Evolutionary conservation across 345 rosid species (phyloP).

Genomic region (Leavenworthia alabamica): DNA sequence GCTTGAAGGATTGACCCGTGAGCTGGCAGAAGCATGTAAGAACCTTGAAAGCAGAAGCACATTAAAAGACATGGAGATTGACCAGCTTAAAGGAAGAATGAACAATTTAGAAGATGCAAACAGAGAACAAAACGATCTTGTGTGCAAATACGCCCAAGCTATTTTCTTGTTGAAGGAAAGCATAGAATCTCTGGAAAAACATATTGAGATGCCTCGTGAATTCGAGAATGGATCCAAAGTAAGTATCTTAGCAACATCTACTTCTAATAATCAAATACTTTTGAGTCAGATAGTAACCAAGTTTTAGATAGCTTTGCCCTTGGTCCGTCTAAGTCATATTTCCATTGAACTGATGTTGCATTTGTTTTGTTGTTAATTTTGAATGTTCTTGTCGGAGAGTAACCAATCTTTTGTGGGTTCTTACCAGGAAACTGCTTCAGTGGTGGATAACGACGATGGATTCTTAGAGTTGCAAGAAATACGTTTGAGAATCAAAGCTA

Average conservation of each 20-base stretch:
- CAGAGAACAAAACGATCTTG: constrained; percentile 46
- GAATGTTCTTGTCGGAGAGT: neutral
- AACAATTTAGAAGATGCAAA: constrained; percentile 49
- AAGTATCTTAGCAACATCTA: constrained; percentile 15
- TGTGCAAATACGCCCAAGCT: constrained; percentile 49
- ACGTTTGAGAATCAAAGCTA: constrained; percentile 53
- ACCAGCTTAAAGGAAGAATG: constrained; percentile 50
- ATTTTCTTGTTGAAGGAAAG: constrained; percentile 50
- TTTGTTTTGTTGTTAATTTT: neutral
- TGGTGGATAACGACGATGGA: constrained; percentile 8
- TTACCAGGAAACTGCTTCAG: constrained; percentile 40
- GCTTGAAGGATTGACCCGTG: constrained; percentile 51
- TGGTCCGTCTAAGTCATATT: neutral
- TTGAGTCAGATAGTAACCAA: neutral
- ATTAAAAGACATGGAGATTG: constrained; percentile 43
- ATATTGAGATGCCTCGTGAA: constrained; percentile 29
- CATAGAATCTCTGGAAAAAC: constrained; percentile 59
- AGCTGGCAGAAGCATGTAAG: constrained; percentile 42
- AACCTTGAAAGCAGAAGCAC: constrained; percentile 36
- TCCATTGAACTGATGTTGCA: neutral
- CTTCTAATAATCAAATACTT: neutral
- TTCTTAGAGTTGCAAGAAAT: constrained; percentile 47
- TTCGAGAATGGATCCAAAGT: constrained; percentile 45
- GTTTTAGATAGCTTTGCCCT: constrained; percentile 5
- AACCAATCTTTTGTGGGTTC: constrained; percentile 1